Conservation (phyloP, 352 stramenopile genomes). For the Pythium aristosporum region DNA sequence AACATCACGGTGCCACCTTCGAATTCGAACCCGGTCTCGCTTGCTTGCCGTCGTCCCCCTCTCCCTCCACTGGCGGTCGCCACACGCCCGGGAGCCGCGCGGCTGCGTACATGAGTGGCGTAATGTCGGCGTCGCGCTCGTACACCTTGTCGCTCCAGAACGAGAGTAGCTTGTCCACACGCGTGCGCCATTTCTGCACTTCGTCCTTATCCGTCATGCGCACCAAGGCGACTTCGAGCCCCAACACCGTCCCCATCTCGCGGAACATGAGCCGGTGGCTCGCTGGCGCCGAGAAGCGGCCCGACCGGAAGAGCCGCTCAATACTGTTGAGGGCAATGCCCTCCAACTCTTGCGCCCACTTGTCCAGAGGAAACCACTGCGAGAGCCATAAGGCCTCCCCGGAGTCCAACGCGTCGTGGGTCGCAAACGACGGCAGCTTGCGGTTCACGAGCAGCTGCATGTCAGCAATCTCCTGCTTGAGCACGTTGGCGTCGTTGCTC, state of each 20-base stretch:
- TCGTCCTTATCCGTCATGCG: constrained; percentile 15
- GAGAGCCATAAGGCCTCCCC: constrained; percentile 35
- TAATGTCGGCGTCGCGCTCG: constrained; percentile 41
- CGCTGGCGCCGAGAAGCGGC: constrained; percentile 18
- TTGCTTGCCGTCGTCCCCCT: neutral
- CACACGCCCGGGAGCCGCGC: constrained; percentile 37
- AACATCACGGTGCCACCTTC: neutral
- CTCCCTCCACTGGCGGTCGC: neutral
- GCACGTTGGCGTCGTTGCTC: constrained; percentile 15
- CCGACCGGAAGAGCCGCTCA: constrained; percentile 21
- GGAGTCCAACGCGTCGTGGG: constrained; percentile 30
- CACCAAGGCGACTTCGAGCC: constrained; percentile 24
- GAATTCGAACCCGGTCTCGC: neutral
- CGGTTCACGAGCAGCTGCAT: constrained; percentile 28
- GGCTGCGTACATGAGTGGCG: constrained; percentile 49
- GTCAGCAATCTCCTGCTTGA: constrained; percentile 27
- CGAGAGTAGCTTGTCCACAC: constrained; percentile 22
- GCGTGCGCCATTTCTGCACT: constrained; percentile 12
- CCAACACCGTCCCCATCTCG: constrained; percentile 36
- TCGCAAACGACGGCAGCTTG: constrained; percentile 26
- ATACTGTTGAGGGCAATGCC: constrained; percentile 24
- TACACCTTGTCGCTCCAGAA: constrained; percentile 30
- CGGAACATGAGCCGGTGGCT: constrained; percentile 33
- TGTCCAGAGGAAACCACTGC: constrained; percentile 29
- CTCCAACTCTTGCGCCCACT: constrained; percentile 21